Evolutionary conservation across 768 basidiomycete species (phyloP).

Genomic region (Sporobolomyces phaffii): DNA sequence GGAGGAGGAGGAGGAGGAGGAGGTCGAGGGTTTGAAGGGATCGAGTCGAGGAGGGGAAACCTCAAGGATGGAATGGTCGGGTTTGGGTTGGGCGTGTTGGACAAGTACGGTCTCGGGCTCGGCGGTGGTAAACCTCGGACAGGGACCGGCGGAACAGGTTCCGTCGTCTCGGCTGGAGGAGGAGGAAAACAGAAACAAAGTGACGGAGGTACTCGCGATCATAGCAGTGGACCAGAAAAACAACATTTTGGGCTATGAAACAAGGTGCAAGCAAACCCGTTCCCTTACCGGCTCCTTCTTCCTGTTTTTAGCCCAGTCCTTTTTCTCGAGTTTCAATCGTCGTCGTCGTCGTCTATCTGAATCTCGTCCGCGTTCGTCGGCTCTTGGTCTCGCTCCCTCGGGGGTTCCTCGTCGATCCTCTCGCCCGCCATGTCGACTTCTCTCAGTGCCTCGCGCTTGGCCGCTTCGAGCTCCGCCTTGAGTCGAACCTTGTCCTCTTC

Average conservation of each 20-base stretch:
- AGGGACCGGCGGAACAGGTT: no score
- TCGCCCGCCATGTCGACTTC: slow-evolving; percentile 6
- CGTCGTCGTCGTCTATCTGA: slow-evolving; percentile 14
- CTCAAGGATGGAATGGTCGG: background rate
- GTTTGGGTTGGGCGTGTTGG: background rate
- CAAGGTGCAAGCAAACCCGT: no score
- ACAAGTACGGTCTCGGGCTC: slow-evolving; percentile 5
- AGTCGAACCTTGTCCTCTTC: background rate
- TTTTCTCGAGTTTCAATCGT: no score
- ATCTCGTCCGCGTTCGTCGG: slow-evolving; percentile 29
- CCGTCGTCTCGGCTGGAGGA: no score
- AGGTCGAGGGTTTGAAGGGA: background rate
- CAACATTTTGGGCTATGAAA: no score
- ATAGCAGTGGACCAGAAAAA: no score
- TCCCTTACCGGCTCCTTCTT: no score
- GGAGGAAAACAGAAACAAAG: no score
- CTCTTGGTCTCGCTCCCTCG: background rate
- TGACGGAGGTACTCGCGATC: no score
- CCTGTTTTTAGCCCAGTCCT: no score
- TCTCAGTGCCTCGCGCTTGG: slow-evolving; percentile 21
- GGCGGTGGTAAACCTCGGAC: background rate
- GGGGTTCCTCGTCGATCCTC: slow-evolving; percentile 23
- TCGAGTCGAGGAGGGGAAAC: background rate
- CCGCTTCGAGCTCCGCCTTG: background rate
- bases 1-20: background rate